Base-by-base conservation (phyloP, 1,284 basidiomycete genomes). In the Rhodotorula sp. region DNA sequence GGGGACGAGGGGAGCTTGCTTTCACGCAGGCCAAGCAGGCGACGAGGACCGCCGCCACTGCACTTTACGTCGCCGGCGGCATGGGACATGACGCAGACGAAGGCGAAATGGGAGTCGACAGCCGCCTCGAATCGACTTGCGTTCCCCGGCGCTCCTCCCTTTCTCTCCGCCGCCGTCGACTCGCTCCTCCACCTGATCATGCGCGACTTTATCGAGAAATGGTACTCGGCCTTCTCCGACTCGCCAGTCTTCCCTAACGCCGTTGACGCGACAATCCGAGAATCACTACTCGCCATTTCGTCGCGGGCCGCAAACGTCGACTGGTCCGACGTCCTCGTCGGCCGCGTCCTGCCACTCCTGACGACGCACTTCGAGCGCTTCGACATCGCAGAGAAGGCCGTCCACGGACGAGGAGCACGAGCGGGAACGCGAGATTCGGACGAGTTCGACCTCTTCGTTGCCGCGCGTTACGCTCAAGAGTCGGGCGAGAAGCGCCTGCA, bases 341-440 rank as follows among this genome's bases (percentile, higher is more conserved):
- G 89, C 64, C 88, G 87, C 5, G 86, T 98, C 36, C 80, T 97
- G 10, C 95, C 95, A 5, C 89, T 88, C 76, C 82, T 98, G 65
- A 97, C 92, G 0, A 83, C 86, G 0, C 95, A 98, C 79, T 85
- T 98, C 39, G 91, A 94, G 70, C 88, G 90, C 62, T 97, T 92
- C 79, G 88, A 91, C n/a, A 36, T 52, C 4, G 92, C 94, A n/a
- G 92, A 95, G 79, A 85, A 91, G 57, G 19, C 67, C 30, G 62
- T 51, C 11, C 62, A 55, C n/a, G 59, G 32, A 11, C 48, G 59
- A n/a, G 24, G 24, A 6, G 86, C 89, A 53, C 86, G 85, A 91
- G 89, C 0, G 22, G 49, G 34, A 44, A 15, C 39, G 15, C 48
- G 34, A 13, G 90, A 91, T 78, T 92, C 90, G 2, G 90, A 92